These are phyloP conservation scores for Camillea tinctor DNA, from an alignment of 2,329 filamentous ascomycete genomes.

Conservation along the genomic window DNA sequence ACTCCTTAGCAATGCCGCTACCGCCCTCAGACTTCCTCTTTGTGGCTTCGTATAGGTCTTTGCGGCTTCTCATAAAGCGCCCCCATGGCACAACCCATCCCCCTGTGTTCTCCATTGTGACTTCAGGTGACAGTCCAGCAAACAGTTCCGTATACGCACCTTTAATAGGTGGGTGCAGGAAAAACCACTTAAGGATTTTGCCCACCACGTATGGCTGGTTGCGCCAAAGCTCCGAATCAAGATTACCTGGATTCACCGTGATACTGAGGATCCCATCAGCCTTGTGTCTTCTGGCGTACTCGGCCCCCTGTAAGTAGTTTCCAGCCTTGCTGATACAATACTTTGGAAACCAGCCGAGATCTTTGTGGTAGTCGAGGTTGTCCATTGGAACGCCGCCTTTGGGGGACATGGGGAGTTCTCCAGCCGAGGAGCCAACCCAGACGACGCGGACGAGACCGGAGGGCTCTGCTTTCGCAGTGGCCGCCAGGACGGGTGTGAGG, in stretches of 20 bases:
- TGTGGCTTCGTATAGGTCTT: too few species aligned
- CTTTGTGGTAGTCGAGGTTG: slow-evolving; percentile 2
- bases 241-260: slow-evolving; percentile 30
- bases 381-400: slow-evolving; percentile 5
- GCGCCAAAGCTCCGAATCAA: slow-evolving; percentile 27
- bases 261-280: slow-evolving; percentile 25
- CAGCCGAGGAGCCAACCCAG: slow-evolving; percentile 21
- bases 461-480: slow-evolving; percentile 10
- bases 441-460: slow-evolving; percentile 21
- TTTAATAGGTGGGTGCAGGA: slow-evolving; percentile 19
- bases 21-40: too few species aligned
- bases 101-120: slow-evolving; percentile 35
- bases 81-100: too few species aligned
- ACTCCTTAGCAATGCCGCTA: too few species aligned
- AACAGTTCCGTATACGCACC: slow-evolving; percentile 43
- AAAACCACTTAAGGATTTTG: too few species aligned
- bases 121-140: slow-evolving; percentile 37
- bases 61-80: too few species aligned
- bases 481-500: slow-evolving; percentile 17
- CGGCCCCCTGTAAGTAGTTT: slow-evolving; percentile 23
- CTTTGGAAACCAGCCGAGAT: neutral
- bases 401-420: slow-evolving; percentile 3
- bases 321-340: slow-evolving; percentile 26
- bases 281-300: slow-evolving; percentile 23
- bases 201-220: too few species aligned